Base-by-base conservation (phyloP, 331 rosid species). In the Malus hybrid region DNA sequence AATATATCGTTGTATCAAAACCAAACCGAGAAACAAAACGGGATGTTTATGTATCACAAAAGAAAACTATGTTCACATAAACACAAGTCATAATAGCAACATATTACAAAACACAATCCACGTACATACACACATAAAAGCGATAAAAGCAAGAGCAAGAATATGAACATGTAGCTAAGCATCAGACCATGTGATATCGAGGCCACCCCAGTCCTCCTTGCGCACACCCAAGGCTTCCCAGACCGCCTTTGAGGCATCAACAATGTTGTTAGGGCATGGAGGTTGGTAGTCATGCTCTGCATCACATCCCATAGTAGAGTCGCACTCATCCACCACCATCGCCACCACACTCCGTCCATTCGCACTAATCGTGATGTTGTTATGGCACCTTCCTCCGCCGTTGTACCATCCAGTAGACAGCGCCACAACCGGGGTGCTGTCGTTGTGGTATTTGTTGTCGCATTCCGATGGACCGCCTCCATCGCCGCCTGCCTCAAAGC, bases 181-280 rank as follows among this genome's bases (percentile, higher is more conserved):
- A 6, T 70, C 63, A 4, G 65, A 30, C 75, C 53, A 71, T 4
- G 61, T 30, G 1, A 57, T 71, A 13, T 71, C 75, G 4, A 71
- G 12, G 42, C 42, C 75, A 56, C 66, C 75, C 65, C 66, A 71
- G 26, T 55, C 14, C 20, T 30, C 20, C 22, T 56, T 22, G 3
- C 77, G 77, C n/a, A 85, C 79, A 8, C 74, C 71, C 64, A 82
- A 71, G 60, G 86, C 87, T 68, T 71, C 50, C 87, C 89, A 86
- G 28, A 86, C 87, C 74, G 85, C 87, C 28, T 61, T 79, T 1
- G 86, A 85, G 20, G 82, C 83, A 74, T 77, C 86, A 33, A 77
- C 89, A 16, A 85, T 62, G 84, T 82, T 77, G 75, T 85, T 82
- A 7, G 26, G 6, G 53, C 84, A 82, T 4, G 84, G 82, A 2